Conservation (phyloP, 139 green algal genomes). For the Penium margaritaceum region DNA sequence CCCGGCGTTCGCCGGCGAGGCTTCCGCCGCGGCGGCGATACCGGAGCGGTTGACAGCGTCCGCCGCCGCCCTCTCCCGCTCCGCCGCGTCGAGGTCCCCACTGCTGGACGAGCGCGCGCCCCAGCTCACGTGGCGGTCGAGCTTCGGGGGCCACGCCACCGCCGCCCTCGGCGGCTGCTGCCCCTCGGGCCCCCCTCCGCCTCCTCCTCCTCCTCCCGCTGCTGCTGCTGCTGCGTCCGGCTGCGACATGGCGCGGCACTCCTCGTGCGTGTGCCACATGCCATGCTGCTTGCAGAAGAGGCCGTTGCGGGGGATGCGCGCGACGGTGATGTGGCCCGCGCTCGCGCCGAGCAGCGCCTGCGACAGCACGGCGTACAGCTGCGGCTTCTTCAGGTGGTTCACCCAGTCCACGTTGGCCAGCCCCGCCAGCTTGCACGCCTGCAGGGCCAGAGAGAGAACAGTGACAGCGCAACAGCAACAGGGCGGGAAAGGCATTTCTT, state of each 20-base stretch:
- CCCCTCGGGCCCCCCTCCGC: not conserved
- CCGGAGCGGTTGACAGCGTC: no score
- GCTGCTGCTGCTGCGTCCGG: not conserved
- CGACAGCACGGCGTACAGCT: conserved; percentile 4
- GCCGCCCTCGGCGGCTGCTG: not conserved
- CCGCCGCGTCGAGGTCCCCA: not conserved
- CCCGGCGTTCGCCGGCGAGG: no score
- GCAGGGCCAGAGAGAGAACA: no score
- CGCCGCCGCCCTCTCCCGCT: no score
- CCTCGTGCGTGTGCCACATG: not conserved
- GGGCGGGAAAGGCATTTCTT: no score
- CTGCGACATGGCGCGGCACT: not conserved
- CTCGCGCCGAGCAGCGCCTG: conserved; percentile 4
- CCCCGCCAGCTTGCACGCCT: conserved; percentile 3
- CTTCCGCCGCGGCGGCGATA: no score
- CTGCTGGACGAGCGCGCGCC: not conserved
- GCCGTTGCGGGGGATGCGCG: not conserved
- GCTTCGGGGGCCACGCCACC: not conserved
- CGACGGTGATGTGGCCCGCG: not conserved
- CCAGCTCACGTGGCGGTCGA: conserved; percentile 7
- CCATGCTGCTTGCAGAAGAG: not conserved
- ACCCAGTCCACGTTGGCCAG: not conserved
- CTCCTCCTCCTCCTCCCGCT: not conserved
- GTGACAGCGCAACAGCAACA: no score
- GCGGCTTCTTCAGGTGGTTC: conserved; percentile 1